Base-by-base conservation (phyloP, 2,329 filamentous ascomycete species). In the Colletotrichum plurivorum region DNA sequence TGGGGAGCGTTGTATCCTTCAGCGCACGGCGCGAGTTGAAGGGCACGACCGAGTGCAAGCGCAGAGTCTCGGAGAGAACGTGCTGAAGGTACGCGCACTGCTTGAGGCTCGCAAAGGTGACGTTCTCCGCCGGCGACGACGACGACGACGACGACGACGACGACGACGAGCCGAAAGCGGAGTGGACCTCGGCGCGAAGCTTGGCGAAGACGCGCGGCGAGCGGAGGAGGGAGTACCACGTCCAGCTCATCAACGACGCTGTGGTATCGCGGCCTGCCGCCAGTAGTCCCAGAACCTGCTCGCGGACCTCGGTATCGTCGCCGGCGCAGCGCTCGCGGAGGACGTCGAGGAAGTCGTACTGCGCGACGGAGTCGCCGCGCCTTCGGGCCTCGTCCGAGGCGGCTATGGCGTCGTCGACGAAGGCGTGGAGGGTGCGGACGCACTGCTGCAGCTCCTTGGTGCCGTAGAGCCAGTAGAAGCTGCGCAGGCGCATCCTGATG, bases 41-140 rank as follows among this genome's bases (percentile, higher is more conserved):
- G 2, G 80, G 79, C 1, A 81, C 75, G 2, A 75, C 69, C 1
- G 80, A 78, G 64, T 78, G 79, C 6, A 82, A 71, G 2, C 81
- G 78, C 5, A 82, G 73, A 15, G 70, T 73, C 69, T 75, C 74
- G 10, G 71, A 73, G 41, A 77, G 67, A 46, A 73, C 69, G 39
- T 73, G 65, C 27, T 75, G 72, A 15, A 77, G 71, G 52, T 76
- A 73, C 5, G 71, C 62, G 71, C 74, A 74, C 27, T 57, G 64
- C 56, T 73, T 75, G 18, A 77, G 60, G 22, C 41, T 53, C 43
- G 70, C 70, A 9, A 73, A 73, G 1, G 72, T 73, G 36, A 72
- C 60, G 1, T 6, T 22, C 5, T 18, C 57, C 3, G 13, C 18
- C 2, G 57, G 6, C 49, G 13, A 60, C 51, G 7, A 31, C 52